Conservation (phyloP, 371 early-diverging fungal species). For the Mucor racemosus region DNA sequence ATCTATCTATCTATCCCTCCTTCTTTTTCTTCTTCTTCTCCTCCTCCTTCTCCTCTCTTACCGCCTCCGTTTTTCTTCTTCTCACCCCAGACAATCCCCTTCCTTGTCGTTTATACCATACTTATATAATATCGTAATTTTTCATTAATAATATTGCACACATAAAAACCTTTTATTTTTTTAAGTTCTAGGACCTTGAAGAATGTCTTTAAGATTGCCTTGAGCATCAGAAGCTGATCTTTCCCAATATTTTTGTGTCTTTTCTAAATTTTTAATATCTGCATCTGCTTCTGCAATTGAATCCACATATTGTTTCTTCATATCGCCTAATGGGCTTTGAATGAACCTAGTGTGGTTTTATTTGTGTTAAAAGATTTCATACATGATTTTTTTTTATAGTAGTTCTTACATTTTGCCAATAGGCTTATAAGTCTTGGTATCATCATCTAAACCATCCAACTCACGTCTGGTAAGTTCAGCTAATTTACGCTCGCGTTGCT, state of each 20-base stretch:
- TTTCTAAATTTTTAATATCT: conserved; percentile 68
- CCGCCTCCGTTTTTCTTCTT: background rate
- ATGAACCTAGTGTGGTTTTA: conserved; percentile 55
- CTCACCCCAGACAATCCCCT: background rate
- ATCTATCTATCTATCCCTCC: background rate
- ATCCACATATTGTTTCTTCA: conserved; percentile 62
- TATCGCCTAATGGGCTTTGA: conserved; percentile 59
- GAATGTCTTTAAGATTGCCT: conserved; percentile 70
- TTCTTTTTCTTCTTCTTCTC: background rate
- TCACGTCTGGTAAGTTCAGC: conserved; percentile 77
- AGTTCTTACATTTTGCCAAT: conserved; percentile 76
- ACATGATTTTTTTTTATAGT: background rate
- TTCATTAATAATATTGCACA: background rate
- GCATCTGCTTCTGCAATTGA: conserved; percentile 51
- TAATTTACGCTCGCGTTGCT: conserved; percentile 74
- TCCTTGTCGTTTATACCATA: conserved; percentile 8
- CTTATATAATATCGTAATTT: conserved; percentile 8
- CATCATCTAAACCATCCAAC: conserved; percentile 59
- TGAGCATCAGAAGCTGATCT: conserved; percentile 69
- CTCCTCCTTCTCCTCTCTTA: background rate
- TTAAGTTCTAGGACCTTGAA: conserved; percentile 53
- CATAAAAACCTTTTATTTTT: background rate
- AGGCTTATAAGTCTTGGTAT: conserved; percentile 72
- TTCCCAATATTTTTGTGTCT: conserved; percentile 79
- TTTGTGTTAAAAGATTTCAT: background rate